Evolutionary conservation across 169 alveolate species (phyloP).

Genomic region (Theileria parva): DNA sequence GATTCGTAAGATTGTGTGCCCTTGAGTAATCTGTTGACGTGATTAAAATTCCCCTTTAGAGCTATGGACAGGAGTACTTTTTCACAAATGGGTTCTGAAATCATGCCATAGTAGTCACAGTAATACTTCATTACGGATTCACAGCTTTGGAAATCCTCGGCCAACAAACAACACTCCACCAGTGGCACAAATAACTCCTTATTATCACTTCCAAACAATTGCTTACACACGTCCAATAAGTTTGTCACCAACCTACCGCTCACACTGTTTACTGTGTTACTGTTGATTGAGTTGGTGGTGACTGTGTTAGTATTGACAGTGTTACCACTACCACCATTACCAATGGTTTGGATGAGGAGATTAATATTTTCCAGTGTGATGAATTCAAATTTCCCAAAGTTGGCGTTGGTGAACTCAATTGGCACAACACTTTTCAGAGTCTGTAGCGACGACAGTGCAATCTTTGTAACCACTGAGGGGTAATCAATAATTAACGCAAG

Average conservation of each 20-base stretch:
- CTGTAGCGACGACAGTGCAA: constrained; percentile 29
- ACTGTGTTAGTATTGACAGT: too few relatives aligned
- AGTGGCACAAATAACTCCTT: constrained; percentile 58
- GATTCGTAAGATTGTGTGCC: constrained; percentile 29
- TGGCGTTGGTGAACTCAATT: constrained; percentile 15
- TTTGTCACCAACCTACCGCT: constrained; percentile 5
- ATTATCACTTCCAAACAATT: constrained; percentile 2
- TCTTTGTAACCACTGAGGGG: constrained; percentile 30
- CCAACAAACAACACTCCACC: constrained; percentile 54
- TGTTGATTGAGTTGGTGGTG: too few relatives aligned
- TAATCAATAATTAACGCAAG: constrained; percentile 4
- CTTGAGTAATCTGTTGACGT: constrained; percentile 23
- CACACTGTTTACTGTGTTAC: too few relatives aligned
- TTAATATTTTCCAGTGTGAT: constrained; percentile 31
- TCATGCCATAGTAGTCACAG: constrained; percentile 56
- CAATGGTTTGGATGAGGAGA: neutral
- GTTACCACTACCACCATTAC: neutral
- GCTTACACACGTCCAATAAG: constrained; percentile 16
- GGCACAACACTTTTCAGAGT: constrained; percentile 38
- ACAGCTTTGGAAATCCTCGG: constrained; percentile 44
- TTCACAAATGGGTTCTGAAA: constrained; percentile 23
- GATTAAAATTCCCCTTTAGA: constrained; percentile 53
- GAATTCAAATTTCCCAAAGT: constrained; percentile 40
- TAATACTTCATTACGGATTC: constrained; percentile 55
- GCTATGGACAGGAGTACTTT: constrained; percentile 18